Base-by-base conservation (phyloP, 2,329 filamentous ascomycete genomes). In the Fusarium austroafricanum region DNA sequence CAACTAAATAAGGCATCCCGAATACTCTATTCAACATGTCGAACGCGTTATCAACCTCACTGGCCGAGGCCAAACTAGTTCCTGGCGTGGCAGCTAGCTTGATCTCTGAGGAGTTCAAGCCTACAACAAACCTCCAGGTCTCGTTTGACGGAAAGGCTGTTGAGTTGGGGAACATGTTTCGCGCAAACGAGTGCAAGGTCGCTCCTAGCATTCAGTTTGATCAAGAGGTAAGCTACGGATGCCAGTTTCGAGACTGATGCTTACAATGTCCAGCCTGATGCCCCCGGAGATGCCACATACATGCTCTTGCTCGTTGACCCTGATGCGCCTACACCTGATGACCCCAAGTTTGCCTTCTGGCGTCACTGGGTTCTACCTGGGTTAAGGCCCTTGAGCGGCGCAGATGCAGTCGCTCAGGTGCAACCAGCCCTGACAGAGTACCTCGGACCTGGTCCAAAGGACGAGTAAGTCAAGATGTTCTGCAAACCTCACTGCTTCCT, bases 311-410 rank as follows among this genome's bases (percentile, higher is more conserved):
- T 87, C 39, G 78, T 86, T 21, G 85, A 87, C 55, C 84, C 84
- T 0, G 85, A 87, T 60, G 85, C 84, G 20, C 85, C 85, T 0
- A 86, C 84, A 0, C 85, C 85, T 0, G 82, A 84, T 35, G 82
- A 87, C 50, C 84, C 83, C 8, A 86, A 83, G 68, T 86, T 84
- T 69, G 82, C 83, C 0, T 86, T 83, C 69, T 87, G 84, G 84
- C 77, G 84, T 20, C 85, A 87, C 68, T 87, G 83, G 83, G 78
- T 87, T 26, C 72, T 86, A 1, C 74, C 78, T 6, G 81, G 81
- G 0, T 44, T 83, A 50, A 77, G 76, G 55, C 77, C 81, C 3
- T 38, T 73, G 42, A 57, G 66, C 26, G 67, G 56, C 3, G 69
- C 66, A 1, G 67, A 56, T 3, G 67, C 70, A 3, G 73, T 74